These are phyloP conservation scores for Dactylellina haptotyla DNA, from an alignment of 2,329 filamentous ascomycete genomes.

Conservation along the genomic window DNA sequence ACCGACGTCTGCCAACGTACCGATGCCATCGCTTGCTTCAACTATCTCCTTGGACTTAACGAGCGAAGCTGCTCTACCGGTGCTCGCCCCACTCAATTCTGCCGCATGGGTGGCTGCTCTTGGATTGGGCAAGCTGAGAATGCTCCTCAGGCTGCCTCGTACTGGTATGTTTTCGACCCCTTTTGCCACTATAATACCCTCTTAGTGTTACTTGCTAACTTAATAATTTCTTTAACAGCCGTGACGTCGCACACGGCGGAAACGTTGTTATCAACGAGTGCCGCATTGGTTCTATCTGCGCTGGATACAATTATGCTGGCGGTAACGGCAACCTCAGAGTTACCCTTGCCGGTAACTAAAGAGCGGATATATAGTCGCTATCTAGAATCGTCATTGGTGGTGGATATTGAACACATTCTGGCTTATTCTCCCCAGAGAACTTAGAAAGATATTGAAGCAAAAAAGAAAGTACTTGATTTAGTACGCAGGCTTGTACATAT, in stretches of 20 bases:
- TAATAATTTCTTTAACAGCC: background rate
- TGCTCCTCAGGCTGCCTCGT: background rate
- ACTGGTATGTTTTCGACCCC: background rate
- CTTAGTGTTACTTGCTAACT: background rate
- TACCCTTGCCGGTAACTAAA: constrained; percentile 3
- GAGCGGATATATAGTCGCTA: too few relatives aligned
- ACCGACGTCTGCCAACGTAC: background rate
- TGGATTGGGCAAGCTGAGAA: constrained; percentile 28
- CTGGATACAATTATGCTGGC: constrained; percentile 22
- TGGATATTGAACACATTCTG: too few relatives aligned
- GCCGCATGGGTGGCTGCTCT: background rate
- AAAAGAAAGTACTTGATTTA: background rate
- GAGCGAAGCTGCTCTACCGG: background rate
- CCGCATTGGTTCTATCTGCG: background rate
- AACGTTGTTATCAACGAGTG: constrained; percentile 4
- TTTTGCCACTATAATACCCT: background rate
- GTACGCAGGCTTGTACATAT: too few relatives aligned
- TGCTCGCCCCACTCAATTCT: background rate
- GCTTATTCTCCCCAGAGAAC: too few relatives aligned
- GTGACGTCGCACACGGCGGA: constrained; percentile 10
- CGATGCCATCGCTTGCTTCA: constrained; percentile 14
- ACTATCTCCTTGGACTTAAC: constrained; percentile 15
- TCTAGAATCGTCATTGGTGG: too few relatives aligned
- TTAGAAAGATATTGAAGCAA: too few relatives aligned
- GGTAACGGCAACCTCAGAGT: constrained; percentile 20